Percentiles rank a stretch among this genome's conserved stretches.
Evolutionary conservation across 768 basidiomycete species (phyloP).

Genomic region (Kwoniella europaea): DNA sequence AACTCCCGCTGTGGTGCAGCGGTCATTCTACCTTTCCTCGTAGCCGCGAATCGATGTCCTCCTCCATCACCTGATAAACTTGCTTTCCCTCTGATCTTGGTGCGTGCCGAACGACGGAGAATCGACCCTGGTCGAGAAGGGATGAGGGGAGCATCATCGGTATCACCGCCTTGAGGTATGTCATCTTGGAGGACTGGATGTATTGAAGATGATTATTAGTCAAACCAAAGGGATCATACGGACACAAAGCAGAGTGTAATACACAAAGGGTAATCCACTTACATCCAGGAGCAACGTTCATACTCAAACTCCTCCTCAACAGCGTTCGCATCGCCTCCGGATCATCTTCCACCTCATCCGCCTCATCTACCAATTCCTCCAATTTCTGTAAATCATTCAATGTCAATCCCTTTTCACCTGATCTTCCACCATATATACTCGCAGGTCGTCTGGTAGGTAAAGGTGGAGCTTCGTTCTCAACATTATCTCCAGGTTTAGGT

Average conservation of each 20-base stretch:
- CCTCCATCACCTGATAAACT: conserved; percentile 74
- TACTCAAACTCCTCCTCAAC: conserved; percentile 81
- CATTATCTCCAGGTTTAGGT: conserved; percentile 75
- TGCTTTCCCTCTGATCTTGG: conserved; percentile 85
- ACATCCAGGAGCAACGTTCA: conserved; percentile 86
- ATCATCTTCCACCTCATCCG: conserved; percentile 76
- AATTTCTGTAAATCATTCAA: conserved; percentile 92
- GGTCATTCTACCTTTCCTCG: conserved; percentile 61
- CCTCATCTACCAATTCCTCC: conserved; percentile 90
- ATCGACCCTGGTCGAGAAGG: conserved; percentile 83
- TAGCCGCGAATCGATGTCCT: conserved; percentile 75
- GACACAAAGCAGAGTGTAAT: too few species aligned
- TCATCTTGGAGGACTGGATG: conserved; percentile 48
- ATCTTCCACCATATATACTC: conserved; percentile 67
- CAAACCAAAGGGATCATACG: background rate
- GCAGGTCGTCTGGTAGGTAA: conserved; percentile 63
- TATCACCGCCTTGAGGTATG: conserved; percentile 62
- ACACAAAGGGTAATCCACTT: conserved; percentile 56
- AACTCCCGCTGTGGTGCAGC: conserved; percentile 42
- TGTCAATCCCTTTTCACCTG: conserved; percentile 79
- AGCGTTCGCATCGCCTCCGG: conserved; percentile 77
- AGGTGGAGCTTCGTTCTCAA: conserved; percentile 68
- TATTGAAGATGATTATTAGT: background rate
- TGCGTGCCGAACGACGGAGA: conserved; percentile 86
- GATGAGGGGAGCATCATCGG: conserved; percentile 88